Evolutionary conservation across 2,329 filamentous ascomycete genomes (phyloP).

Genomic region (Colletotrichum agaves): DNA sequence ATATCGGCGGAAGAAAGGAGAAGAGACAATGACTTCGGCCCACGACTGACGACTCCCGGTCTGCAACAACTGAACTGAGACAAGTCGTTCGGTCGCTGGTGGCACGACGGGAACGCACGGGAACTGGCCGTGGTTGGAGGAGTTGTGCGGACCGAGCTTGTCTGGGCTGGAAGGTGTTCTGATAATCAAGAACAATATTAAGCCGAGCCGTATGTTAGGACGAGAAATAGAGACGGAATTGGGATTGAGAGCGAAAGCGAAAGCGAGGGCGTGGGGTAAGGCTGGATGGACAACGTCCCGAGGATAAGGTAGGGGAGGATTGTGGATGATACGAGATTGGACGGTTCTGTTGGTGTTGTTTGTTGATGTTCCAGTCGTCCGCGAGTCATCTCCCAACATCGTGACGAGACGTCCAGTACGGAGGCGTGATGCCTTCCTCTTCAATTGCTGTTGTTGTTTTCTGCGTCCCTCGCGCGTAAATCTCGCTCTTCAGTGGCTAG

Average conservation of each 20-base stretch:
- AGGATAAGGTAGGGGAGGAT: background rate
- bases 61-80: constrained; percentile 16
- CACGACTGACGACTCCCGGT: background rate
- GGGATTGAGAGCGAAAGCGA: background rate
- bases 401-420: background rate
- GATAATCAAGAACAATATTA: constrained; percentile 11
- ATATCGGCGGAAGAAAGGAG: background rate
- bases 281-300: background rate
- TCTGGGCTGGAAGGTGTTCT: background rate
- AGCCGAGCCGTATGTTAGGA: background rate
- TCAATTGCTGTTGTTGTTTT: background rate
- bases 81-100: constrained; percentile 17
- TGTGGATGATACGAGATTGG: constrained; percentile 8
- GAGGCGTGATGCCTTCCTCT: background rate
- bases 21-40: constrained; percentile 19
- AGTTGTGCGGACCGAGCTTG: background rate
- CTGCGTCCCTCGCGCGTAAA: background rate
- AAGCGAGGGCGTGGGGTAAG: no score
- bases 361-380: background rate
- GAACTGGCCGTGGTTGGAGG: constrained; percentile 11
- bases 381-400: constrained; percentile 14
- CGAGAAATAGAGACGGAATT: background rate
- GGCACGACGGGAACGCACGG: constrained; percentile 10
- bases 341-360: background rate
- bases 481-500: constrained; percentile 27